Percentiles rank a stretch among this genome's conserved stretches.
phyloP scores from a whole-genome alignment of 179 eudicot species.

The Carnegiea gigantea region DNA sequence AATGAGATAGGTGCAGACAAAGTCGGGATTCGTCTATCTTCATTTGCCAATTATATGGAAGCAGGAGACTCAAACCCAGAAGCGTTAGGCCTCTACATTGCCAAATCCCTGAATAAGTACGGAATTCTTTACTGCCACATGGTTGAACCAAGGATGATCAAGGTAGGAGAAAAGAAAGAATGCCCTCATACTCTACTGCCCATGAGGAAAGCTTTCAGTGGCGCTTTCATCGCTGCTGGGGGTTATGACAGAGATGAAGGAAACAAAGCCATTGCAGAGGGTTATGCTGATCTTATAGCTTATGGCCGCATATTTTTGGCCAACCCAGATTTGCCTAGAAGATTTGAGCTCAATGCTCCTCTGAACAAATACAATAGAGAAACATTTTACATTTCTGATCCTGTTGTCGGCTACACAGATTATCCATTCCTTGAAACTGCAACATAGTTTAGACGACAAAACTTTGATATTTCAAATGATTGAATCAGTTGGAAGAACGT shows the following conservation, averaged over 20 bases:
- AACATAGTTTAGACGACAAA: not conserved
- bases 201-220: slow-evolving; percentile 33
- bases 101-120: slow-evolving; percentile 28
- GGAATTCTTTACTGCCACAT: slow-evolving; percentile 31
- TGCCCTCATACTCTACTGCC: slow-evolving; percentile 28
- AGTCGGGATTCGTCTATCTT: slow-evolving; percentile 40
- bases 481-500: not conserved
- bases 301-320: slow-evolving; percentile 38
- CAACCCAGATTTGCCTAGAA: slow-evolving; percentile 38
- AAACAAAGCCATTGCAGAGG: slow-evolving; percentile 27
- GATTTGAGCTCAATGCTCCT: slow-evolving; percentile 36
- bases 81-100: slow-evolving; percentile 39
- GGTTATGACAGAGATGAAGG: slow-evolving; percentile 36
- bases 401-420: slow-evolving; percentile 43
- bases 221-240: slow-evolving; percentile 35
- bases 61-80: slow-evolving; percentile 37
- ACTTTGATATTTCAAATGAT: not conserved
- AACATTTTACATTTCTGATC: slow-evolving; percentile 36
- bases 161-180: slow-evolving; percentile 4
- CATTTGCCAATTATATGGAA: slow-evolving; percentile 35
- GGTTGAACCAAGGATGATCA: slow-evolving; percentile 35
- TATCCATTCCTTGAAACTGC: slow-evolving; percentile 37
- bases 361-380: slow-evolving; percentile 33
- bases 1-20: slow-evolving; percentile 34
- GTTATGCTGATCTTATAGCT: slow-evolving; percentile 36